A percentile compares a stretch with the other conserved stretches of the same genome.
These are phyloP conservation scores for Senna tora DNA, from an alignment of 306 rosid genomes.

Conservation along the genomic window DNA sequence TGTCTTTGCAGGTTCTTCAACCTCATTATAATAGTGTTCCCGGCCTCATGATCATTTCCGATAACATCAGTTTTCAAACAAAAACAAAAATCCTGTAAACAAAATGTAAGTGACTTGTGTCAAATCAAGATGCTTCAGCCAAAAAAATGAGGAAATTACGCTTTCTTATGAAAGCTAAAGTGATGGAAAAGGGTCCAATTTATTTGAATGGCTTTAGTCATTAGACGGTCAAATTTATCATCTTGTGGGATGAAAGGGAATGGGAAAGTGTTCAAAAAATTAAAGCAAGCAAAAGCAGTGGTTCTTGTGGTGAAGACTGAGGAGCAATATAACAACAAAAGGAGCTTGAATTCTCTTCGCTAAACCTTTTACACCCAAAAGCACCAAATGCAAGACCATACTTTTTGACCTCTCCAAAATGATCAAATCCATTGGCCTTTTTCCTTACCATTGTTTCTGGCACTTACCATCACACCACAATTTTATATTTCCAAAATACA, in stretches of 20 bases:
- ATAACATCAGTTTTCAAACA: no score
- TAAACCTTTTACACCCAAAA: conserved; percentile 41
- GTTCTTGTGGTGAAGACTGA: conserved; percentile 26
- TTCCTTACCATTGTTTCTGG: conserved; percentile 3
- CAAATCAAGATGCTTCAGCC: not conserved
- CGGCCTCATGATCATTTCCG: no score
- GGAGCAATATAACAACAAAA: conserved; percentile 42
- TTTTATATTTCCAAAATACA: not conserved
- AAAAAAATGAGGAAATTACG: conserved; percentile 5
- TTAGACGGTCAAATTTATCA: conserved; percentile 55
- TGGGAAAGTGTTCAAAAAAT: conserved; percentile 36
- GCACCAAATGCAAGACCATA: conserved; percentile 23
- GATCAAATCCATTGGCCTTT: conserved; percentile 3
- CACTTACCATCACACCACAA: conserved; percentile 5
- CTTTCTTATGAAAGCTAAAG: conserved; percentile 26
- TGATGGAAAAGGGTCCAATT: conserved; percentile 26
- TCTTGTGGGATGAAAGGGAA: conserved; percentile 43
- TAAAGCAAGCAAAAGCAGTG: conserved; percentile 41
- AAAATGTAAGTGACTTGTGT: not conserved
- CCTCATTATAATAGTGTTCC: no score
- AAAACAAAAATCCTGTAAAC: not conserved
- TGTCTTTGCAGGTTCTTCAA: no score
- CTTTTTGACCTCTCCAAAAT: conserved; percentile 31
- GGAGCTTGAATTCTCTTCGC: conserved; percentile 37
- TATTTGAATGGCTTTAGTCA: conserved; percentile 39